Percentiles rank a stretch among this genome's conserved stretches.
Conservation (phyloP, 2,329 filamentous ascomycete genomes). For the Alternaria panax region DNA sequence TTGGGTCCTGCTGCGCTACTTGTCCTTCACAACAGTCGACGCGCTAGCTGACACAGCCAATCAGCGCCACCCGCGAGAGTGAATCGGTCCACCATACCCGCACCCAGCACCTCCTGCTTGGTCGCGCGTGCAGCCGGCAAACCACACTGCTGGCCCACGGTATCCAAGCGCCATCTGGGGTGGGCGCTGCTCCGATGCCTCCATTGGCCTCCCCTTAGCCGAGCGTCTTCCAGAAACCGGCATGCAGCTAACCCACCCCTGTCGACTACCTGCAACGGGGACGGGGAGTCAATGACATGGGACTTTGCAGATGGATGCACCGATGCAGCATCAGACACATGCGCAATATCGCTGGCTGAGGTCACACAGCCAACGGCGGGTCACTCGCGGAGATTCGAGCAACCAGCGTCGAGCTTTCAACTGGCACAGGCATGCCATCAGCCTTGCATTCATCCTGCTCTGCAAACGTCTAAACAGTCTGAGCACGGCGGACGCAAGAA, state of each 20-base stretch:
- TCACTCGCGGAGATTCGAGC: conserved; percentile 44
- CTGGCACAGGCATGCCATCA: conserved; percentile 19
- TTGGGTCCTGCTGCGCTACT: conserved; percentile 25
- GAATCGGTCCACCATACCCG: conserved; percentile 26
- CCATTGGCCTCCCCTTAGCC: conserved; percentile 34
- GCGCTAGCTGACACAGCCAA: conserved; percentile 14
- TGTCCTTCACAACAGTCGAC: conserved; percentile 19
- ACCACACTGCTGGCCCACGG: conserved; percentile 43
- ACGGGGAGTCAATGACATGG: conserved; percentile 29
- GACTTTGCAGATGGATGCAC: conserved; percentile 20
- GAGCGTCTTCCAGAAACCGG: conserved; percentile 48
- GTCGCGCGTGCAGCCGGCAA: conserved; percentile 40
- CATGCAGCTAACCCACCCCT: conserved; percentile 28
- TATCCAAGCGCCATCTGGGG: conserved; percentile 45
- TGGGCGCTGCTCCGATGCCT: conserved; percentile 23
- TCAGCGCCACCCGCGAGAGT: conserved; percentile 4
- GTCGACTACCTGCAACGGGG: conserved; percentile 33
- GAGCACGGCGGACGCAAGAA: conserved; percentile 28
- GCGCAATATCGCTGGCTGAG: conserved; percentile 26
- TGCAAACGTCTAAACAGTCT: conserved; percentile 11
- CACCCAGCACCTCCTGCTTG: conserved; percentile 38
- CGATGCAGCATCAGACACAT: conserved; percentile 38
- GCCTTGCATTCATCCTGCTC: conserved; percentile 30
- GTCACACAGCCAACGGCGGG: conserved; percentile 44
- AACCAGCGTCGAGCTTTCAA: conserved; percentile 27